phyloP scores from a whole-genome alignment of 129 eudicot species.

The Flaveria ramosissima region DNA sequence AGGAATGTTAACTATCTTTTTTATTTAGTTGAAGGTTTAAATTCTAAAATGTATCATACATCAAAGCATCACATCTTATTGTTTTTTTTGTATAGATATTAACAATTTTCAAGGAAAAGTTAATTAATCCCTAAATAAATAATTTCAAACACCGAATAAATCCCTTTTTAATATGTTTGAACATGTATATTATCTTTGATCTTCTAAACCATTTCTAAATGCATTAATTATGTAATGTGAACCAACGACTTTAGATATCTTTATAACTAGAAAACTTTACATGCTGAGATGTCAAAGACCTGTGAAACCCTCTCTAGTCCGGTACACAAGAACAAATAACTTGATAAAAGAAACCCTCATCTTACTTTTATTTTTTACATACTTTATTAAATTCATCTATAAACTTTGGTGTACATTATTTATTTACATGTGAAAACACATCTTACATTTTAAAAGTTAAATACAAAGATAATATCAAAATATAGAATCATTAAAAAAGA shows the following conservation, averaged over 20 bases:
- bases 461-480: not conserved
- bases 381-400: not conserved
- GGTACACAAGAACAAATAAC: not conserved
- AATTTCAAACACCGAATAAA: too few relatives aligned
- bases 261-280: not conserved
- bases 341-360: not conserved
- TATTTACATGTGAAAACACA: not conserved
- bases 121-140: too few relatives aligned
- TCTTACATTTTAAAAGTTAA: not conserved
- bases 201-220: too few relatives aligned
- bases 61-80: not conserved
- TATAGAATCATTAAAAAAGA: not conserved
- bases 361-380: not conserved
- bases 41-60: not conserved
- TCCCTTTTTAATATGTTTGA: too few relatives aligned
- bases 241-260: too few relatives aligned
- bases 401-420: not conserved
- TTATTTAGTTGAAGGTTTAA: not conserved
- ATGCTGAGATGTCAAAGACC: not conserved
- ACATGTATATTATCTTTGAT: too few relatives aligned
- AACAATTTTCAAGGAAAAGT: too few relatives aligned
- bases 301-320: not conserved
- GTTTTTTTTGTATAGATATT: too few relatives aligned
- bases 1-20: not conserved
- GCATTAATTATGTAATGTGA: too few relatives aligned